Percentiles rank a stretch among this genome's conserved stretches.
phyloP scores from a whole-genome alignment of 2,329 filamentous ascomycete genomes.

The Phoma herbarum region DNA sequence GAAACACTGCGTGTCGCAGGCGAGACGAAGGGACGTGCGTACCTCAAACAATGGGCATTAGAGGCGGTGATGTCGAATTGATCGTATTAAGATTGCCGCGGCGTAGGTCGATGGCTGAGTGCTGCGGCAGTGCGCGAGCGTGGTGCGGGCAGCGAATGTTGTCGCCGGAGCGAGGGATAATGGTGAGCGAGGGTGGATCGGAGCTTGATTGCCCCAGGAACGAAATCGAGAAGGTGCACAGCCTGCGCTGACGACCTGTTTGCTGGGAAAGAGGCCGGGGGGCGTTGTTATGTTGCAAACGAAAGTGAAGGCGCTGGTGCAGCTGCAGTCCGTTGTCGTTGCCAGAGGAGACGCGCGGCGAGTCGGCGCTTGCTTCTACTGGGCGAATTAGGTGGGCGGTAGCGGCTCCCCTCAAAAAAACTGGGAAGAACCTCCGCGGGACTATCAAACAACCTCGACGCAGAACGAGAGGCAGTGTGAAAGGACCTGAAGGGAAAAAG shows the following conservation, averaged over 20 bases:
- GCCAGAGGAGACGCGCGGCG: slow-evolving; percentile 47
- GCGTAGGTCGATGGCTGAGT: slow-evolving; percentile 10
- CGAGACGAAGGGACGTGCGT: slow-evolving; percentile 27
- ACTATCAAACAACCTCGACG: slow-evolving; percentile 28
- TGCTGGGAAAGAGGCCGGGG: slow-evolving; percentile 17
- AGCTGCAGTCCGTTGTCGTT: slow-evolving; percentile 39
- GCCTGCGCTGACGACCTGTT: slow-evolving; percentile 10
- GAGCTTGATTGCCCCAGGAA: slow-evolving; percentile 6
- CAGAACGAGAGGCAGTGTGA: slow-evolving; percentile 45
- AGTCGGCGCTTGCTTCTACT: slow-evolving; percentile 37
- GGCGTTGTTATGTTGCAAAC: slow-evolving; percentile 35
- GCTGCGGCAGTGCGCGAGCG: slow-evolving; percentile 14
- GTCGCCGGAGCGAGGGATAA: slow-evolving; percentile 24
- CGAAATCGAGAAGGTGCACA: slow-evolving; percentile 7
- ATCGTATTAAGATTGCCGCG: slow-evolving; percentile 28
- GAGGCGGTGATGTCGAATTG: slow-evolving; percentile 40
- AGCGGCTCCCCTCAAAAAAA: slow-evolving; percentile 36
- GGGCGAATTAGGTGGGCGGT: slow-evolving; percentile 29
- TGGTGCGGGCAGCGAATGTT: slow-evolving; percentile 20
- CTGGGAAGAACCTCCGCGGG: slow-evolving; percentile 21
- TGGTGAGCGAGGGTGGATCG: slow-evolving; percentile 13
- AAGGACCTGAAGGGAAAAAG: slow-evolving; percentile 32
- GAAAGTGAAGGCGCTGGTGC: slow-evolving; percentile 41
- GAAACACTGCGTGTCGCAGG: slow-evolving; percentile 44
- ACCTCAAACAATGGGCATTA: slow-evolving; percentile 56